Evolutionary conservation across 768 basidiomycete species (phyloP), one percentile per base, ranked within the genome.

Genomic region (Mycena belliarum): DNA sequence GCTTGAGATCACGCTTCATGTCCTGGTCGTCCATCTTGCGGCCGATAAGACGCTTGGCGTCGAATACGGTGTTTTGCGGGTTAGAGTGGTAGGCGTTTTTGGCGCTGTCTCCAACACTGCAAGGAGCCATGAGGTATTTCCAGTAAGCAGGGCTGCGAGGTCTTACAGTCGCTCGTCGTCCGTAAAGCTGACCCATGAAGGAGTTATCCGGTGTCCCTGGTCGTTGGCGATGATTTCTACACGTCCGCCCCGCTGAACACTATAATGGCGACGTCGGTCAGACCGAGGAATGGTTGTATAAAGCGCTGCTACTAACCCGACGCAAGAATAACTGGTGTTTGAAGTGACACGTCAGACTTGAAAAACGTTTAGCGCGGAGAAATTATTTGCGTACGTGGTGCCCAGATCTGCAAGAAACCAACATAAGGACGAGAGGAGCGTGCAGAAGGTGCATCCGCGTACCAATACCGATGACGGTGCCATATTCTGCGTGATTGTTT

Each of bases 261-360:
- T 91, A 63, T 18, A 23, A 24, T 23, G 14, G 25, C 1, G 16
- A 23, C 15, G 23, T 64, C 20, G 63, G 23, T 64, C 20, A 63
- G 58, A 29, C 45, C 18, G 20, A 21, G 54, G 26, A 10, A 35
- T 0, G 51, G 24, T 5, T 11, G 6, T 44, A 29, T 44, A 6
- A 15, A 23, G 44, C 50, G 6, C 2, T 3, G 79, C 89, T n/a
- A n/a, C n/a, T 72, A 61, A 93, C 92, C 91, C 95, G 68, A 98
- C 95, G 79, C 95, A 97, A 63, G 95, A 97, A 78, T 97, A 94
- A 66, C 91, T 94, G 47, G n/a, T n/a, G n/a, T n/a, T n/a, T n/a
- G 14, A 33, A 63, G n/a, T 29, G 52, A 63, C 42, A 52, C 26
- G 70, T 73, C 48, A 75, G 68, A 56, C 24, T 54, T 64, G 28